phyloP scores from a whole-genome alignment of 2,329 filamentous ascomycete species.

The Monosporascus sp. region DNA sequence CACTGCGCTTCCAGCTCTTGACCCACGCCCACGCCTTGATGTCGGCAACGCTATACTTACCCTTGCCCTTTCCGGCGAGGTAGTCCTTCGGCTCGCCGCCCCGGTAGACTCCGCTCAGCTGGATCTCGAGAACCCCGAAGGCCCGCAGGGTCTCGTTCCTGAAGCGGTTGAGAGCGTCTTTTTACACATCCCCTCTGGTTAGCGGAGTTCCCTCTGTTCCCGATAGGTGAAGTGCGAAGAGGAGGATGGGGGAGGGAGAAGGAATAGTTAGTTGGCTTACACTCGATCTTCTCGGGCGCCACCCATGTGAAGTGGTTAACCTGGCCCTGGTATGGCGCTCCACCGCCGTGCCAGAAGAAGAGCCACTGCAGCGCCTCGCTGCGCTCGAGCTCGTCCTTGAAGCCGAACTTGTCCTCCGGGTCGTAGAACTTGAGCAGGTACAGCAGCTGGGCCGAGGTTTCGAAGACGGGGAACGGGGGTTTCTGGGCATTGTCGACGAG shows the following conservation, averaged over 20 bases:
- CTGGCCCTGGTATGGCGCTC: conserved; percentile 36
- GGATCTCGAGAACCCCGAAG: conserved; percentile 50
- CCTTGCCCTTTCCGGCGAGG: conserved; percentile 4
- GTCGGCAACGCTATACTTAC: conserved; percentile 5
- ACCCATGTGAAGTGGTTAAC: conserved; percentile 37
- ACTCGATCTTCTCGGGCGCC: conserved; percentile 39
- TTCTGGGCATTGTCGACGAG: conserved; percentile 43
- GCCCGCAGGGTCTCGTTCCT: conserved; percentile 45
- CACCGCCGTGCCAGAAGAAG: conserved; percentile 47
- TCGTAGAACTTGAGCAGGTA: conserved; percentile 46
- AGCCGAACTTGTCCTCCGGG: conserved; percentile 43
- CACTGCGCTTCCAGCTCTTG: conserved; percentile 1
- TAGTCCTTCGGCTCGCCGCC: conserved; percentile 3
- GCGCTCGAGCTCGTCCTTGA: conserved; percentile 44
- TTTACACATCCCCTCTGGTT: neutral
- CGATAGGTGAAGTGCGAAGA: neutral
- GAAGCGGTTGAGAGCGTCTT: conserved; percentile 43
- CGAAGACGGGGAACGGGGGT: conserved; percentile 45
- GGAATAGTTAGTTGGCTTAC: conserved; percentile 6
- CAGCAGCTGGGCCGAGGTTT: conserved; percentile 47
- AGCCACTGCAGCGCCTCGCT: conserved; percentile 46
- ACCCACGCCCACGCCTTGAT: conserved; percentile 5
- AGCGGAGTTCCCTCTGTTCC: neutral
- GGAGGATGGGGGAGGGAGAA: neutral
- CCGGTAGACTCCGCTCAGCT: conserved; percentile 21